Evolutionary conservation across 2,329 filamentous ascomycete species (phyloP).

Genomic region (Colletotrichum horii): DNA sequence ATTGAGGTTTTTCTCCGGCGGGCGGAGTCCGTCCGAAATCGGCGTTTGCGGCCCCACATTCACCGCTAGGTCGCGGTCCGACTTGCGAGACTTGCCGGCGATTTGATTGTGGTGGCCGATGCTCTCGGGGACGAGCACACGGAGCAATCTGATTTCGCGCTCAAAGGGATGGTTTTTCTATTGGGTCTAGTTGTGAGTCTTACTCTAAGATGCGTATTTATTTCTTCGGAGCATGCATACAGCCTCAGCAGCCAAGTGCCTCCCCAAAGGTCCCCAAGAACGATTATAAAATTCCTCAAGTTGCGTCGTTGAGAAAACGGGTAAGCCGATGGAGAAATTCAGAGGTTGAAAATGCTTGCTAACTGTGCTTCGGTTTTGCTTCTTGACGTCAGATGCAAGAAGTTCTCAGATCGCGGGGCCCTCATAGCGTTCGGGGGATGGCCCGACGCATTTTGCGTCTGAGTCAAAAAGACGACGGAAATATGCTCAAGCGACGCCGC

Average conservation of each 20-base stretch:
- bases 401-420: background rate
- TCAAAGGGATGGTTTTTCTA: rapidly evolving
- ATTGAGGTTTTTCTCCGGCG: constrained; percentile 3
- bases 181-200: rapidly evolving
- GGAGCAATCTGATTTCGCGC: rapidly evolving
- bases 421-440: background rate
- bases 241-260: background rate
- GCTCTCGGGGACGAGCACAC: background rate
- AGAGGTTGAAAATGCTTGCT: background rate
- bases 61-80: background rate
- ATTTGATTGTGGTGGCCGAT: background rate
- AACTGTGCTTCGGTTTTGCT: background rate
- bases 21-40: constrained; percentile 17
- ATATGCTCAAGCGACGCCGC: background rate
- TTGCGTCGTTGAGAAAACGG: background rate
- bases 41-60: background rate
- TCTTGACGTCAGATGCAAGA: background rate
- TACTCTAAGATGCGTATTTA: rapidly evolving
- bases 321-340: background rate
- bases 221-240: background rate
- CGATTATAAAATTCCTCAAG: rapidly evolving
- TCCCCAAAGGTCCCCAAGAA: rapidly evolving
- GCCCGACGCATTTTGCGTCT: background rate
- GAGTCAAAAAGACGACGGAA: background rate
- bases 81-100: background rate